Conservation (phyloP, 441 rosid species). For the Francoa sonchifolia region DNA sequence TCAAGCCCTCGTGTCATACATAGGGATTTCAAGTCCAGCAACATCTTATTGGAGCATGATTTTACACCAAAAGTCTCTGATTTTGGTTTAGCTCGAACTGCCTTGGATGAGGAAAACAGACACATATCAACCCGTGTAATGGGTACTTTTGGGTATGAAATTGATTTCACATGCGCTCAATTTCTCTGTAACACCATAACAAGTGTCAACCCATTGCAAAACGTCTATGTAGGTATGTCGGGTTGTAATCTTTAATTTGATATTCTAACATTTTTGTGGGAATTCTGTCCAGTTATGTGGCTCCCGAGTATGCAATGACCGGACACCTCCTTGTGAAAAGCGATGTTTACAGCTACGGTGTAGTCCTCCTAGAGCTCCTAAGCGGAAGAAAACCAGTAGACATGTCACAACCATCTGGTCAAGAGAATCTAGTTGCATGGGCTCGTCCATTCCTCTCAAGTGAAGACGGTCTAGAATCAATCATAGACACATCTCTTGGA, state of each 20-base stretch:
- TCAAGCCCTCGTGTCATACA: slow-evolving; percentile 93
- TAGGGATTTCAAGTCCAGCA: slow-evolving; percentile 92
- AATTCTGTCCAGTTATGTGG: slow-evolving; percentile 50
- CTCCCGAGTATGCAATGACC: slow-evolving; percentile 97
- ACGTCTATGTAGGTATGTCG: too few species aligned
- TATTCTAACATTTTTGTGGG: background rate
- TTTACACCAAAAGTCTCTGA: slow-evolving; percentile 90
- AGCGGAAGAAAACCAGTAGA: slow-evolving; percentile 82
- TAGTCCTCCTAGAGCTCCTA: slow-evolving; percentile 90
- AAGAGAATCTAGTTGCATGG: slow-evolving; percentile 89
- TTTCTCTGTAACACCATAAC: background rate
- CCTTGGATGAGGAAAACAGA: slow-evolving; percentile 71
- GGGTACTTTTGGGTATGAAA: slow-evolving; percentile 87
- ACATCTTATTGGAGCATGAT: slow-evolving; percentile 83
- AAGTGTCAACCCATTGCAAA: background rate
- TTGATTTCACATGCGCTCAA: background rate
- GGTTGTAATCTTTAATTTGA: too few species aligned
- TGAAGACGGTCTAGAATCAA: slow-evolving; percentile 58
- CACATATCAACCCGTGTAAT: slow-evolving; percentile 96
- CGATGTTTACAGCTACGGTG: slow-evolving; percentile 95
- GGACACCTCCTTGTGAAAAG: slow-evolving; percentile 98
- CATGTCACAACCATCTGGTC: slow-evolving; percentile 83
- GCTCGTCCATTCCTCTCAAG: slow-evolving; percentile 72
- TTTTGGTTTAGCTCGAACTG: slow-evolving; percentile 89
- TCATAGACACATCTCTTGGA: slow-evolving; percentile 62